A percentile compares a stretch with the other conserved stretches of the same genome.
phyloP scores from a whole-genome alignment of 2,329 filamentous ascomycete species.

The Sporothrix variecibatus region DNA sequence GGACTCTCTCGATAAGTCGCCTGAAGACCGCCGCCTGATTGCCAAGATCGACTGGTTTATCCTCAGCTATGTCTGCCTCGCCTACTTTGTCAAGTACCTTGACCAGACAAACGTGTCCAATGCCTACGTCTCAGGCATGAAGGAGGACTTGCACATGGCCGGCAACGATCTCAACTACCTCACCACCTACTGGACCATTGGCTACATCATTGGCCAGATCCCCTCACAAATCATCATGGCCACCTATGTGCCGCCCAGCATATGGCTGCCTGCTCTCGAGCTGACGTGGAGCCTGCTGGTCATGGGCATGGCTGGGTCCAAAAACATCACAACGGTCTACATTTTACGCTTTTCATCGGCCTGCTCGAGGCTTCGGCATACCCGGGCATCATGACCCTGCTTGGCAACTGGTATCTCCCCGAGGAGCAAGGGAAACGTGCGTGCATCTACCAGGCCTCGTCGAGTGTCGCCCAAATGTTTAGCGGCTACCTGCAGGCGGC shows the following conservation, averaged over 20 bases:
- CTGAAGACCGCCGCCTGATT: slow-evolving; percentile 39
- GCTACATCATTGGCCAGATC: slow-evolving; percentile 56
- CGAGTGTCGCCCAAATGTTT: slow-evolving; percentile 38
- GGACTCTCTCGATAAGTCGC: slow-evolving; percentile 40
- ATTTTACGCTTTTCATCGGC: slow-evolving; percentile 46
- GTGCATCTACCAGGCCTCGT: slow-evolving; percentile 45
- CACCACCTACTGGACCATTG: slow-evolving; percentile 58
- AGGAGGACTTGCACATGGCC: slow-evolving; percentile 55
- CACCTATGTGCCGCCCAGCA: slow-evolving; percentile 41
- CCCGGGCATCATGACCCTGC: slow-evolving; percentile 42
- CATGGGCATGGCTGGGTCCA: slow-evolving; percentile 43
- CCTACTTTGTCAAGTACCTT: slow-evolving; percentile 45
- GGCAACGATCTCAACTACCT: slow-evolving; percentile 55
- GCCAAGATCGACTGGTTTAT: slow-evolving; percentile 42
- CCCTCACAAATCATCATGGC: slow-evolving; percentile 45
- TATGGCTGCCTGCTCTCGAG: slow-evolving; percentile 43
- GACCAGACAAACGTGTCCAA: slow-evolving; percentile 42
- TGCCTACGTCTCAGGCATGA: slow-evolving; percentile 47
- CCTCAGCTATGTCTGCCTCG: slow-evolving; percentile 41
- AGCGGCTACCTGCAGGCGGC: slow-evolving; percentile 44
- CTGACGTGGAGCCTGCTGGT: slow-evolving; percentile 38
- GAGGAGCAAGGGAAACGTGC: slow-evolving; percentile 46
- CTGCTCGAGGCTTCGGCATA: slow-evolving; percentile 44
- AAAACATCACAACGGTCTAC: slow-evolving; percentile 42
- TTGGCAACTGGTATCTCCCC: slow-evolving; percentile 49